Base-by-base conservation (phyloP, 306 rosid species). In the Canavalia ensiformis region DNA sequence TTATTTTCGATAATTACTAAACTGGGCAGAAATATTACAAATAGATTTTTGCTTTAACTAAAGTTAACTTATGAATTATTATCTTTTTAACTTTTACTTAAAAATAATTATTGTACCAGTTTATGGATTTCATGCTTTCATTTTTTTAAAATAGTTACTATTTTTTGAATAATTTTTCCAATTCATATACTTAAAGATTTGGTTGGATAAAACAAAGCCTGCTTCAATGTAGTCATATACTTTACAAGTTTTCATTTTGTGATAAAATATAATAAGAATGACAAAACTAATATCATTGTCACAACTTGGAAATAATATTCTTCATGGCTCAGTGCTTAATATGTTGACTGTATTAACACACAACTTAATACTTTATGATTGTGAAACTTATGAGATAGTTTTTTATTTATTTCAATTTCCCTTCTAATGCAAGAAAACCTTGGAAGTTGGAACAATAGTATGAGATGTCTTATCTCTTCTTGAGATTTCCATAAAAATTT, bases 161-260 rank as follows among this genome's bases (percentile, higher is more conserved):
- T 46, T 18, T n/a, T 66, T 37, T 76, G 31, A 3, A 30, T 76
- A 52, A 47, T 50, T 29, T 85, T 51, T 77, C 56, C 10, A 54
- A 59, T 39, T 63, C 51, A 28, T 84, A 12, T 82, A 58, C 84
- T 69, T 73, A 86, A 90, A 93, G 97, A 91, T 68, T 78, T 93
- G 81, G 91, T 91, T 74, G 93, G 90, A 74, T 84, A 84, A 46
- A 90, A 88, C 37, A 89, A 85, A 76, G 65, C 79, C 56, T 88
- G 87, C 31, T 80, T 95, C 70, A 85, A 85, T 71, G 92, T 90
- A 54, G 97, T 92, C 75, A 87, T 95, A 74, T 98, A 95, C 84
- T 90, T 95, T 66, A 97, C 93, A 91, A 7, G 46, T 49, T 67
- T 74, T 64, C 76, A 33, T 60, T 45, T 31, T 72, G 33, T 72